Base-by-base conservation (phyloP, 495 filamentous ascomycete genomes). In the Aspergillus carlsbadensis region DNA sequence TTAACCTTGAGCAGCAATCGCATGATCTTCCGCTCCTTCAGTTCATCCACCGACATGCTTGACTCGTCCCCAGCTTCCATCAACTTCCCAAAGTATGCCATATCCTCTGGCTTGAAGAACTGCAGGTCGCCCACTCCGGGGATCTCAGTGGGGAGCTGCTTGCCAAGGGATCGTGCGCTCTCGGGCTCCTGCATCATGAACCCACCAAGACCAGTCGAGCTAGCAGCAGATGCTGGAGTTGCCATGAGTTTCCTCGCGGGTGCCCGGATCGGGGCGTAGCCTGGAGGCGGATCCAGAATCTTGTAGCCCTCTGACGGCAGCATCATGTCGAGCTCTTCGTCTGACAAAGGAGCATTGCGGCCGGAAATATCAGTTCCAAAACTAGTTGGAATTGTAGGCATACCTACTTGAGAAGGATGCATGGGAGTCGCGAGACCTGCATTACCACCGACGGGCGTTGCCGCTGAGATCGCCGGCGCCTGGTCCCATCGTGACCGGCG, bases 21-120 rank as follows among this genome's bases (percentile, higher is more conserved):
- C 93, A 98, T 97, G 67, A 99, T 99, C 74, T 99, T 99, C 41
- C 95, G 81, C 74, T 99, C 92, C 69, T 97, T 98, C 56, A 99
- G 75, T 66, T 98, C 94, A 22, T 99, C 95, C 11, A 98, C 91
- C 37, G 83, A 89, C 77, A 99, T 85, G 34, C 84, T 79, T 60
- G 91, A 92, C 68, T 99, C 95, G 65, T 99, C 91, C n/a, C 86
- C 85, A 14, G 89, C 91, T 67, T 98, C 95, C 41, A 95, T 91
- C 18, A 99, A 81, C 78, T 98, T 99, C 51, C 94, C 93, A 63
- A 99, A 99, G 75, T 99, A 99, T 26, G 88, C 85, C 95, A 97
- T 98, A 77, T 99, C 95, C 73, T 97, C 94, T 10, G 91, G 84
- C 74, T 99, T 99, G 82, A 98, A 98, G 72, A 98, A 99, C 59